These are phyloP conservation scores for Rhizopogon rudus DNA, from an alignment of 768 basidiomycete species.

Conservation along the genomic window DNA sequence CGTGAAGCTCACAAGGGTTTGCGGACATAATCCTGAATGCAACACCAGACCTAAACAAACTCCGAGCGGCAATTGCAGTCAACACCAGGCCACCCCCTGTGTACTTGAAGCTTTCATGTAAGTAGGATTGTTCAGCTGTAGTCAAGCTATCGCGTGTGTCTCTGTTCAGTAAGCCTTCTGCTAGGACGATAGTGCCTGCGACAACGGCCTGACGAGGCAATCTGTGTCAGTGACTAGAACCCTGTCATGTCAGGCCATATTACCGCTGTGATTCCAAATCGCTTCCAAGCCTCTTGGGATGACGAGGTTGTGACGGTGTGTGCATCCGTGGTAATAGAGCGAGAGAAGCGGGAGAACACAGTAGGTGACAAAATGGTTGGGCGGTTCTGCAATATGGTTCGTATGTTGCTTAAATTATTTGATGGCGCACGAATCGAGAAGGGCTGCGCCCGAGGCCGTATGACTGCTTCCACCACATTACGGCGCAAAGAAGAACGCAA, in stretches of 20 bases:
- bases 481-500: conserved; percentile 16
- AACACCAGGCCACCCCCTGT: conserved; percentile 75
- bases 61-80: conserved; percentile 76
- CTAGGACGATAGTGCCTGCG: conserved; percentile 60
- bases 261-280: conserved; percentile 51
- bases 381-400: conserved; percentile 25
- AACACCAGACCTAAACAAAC: conserved; percentile 64
- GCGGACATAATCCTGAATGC: conserved; percentile 75
- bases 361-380: conserved; percentile 16
- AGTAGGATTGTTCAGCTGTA: conserved; percentile 55
- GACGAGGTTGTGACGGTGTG: conserved; percentile 30
- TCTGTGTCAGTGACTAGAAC: neutral
- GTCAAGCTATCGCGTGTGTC: conserved; percentile 71
- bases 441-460: conserved; percentile 12
- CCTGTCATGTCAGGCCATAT: conserved; percentile 10
- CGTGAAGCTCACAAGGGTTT: conserved; percentile 63
- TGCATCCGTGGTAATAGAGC: conserved; percentile 48
- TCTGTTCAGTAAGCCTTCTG: conserved; percentile 67
- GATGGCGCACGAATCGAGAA: conserved; percentile 18
- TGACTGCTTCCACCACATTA: conserved; percentile 15
- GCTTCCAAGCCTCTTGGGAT: conserved; percentile 41
- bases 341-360: conserved; percentile 27
- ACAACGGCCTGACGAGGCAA: conserved; percentile 51
- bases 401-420: conserved; percentile 27
- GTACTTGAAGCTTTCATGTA: conserved; percentile 79